Base-by-base conservation (phyloP, 805 yeast genomes). In the Pichia kluyveri region DNA sequence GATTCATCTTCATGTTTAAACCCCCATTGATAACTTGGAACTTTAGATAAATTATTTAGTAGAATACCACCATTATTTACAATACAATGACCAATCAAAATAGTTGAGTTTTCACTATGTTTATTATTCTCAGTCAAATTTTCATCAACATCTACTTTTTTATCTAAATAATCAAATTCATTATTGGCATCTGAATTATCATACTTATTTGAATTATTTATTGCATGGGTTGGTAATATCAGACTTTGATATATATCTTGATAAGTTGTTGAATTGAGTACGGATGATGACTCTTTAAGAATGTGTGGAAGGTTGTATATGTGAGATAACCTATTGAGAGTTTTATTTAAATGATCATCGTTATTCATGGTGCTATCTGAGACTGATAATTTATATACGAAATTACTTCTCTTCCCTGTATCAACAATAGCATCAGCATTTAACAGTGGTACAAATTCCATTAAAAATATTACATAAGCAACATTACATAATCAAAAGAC, bases 61-160 rank as follows among this genome's bases (percentile, higher is more conserved):
- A 65, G 67, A 3, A 67, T 54, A 10, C 69, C 70, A 4, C 60
- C 53, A 47, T 64, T 67, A 41, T 59, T 56, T 1, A 41, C 46
- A n/a, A 67, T 67, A 5, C 68, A 64, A 50, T 66, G 69, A 11
- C 70, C 71, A 8, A 66, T 56, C 4, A 65, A 49, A 28, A 59
- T 38, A 18, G 49, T 53, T 14, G 34, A 15, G 15, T 30, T 43
- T 19, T 15, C 23, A 41, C 14, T 28, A 8, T 30, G 10, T 30
- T 12, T 26, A 32, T 2, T 11, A 19, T 15, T 38, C 9, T 8
- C 3, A 14, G 14, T 19, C 9, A 11, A 23, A 14, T 34, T 38
- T n/a, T 14, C 26, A n/a, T 14, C 27, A 32, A 4, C 5, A 23
- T 23, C 26, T 4, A 23, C 5, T 12, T 23, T 32, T 8, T n/a